Conservation (phyloP, 2,329 filamentous ascomycete genomes). For the Venturia aucupariae region DNA sequence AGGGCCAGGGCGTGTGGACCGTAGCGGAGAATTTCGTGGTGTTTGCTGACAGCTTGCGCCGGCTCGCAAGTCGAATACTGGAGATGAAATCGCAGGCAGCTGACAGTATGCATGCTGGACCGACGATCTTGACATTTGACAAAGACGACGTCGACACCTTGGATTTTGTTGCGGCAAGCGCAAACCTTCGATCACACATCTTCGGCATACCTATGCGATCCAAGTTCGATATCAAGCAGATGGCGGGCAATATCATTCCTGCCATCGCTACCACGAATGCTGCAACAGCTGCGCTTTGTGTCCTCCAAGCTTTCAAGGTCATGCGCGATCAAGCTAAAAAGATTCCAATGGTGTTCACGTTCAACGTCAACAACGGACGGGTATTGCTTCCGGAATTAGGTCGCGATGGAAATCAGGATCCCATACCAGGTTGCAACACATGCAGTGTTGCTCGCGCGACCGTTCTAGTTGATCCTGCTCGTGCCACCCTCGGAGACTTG, state of each 20-base stretch:
- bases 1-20: conserved; percentile 74
- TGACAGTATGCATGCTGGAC: conserved; percentile 35
- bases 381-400: conserved; percentile 48
- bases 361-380: conserved; percentile 53
- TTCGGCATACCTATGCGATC: conserved; percentile 84
- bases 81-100: conserved; percentile 45
- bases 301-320: conserved; percentile 87
- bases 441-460: conserved; percentile 66
- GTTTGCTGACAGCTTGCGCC: conserved; percentile 73
- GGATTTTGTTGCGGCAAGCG: conserved; percentile 84
- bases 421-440: conserved; percentile 74
- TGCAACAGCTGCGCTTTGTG: conserved; percentile 86
- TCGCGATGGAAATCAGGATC: conserved; percentile 33
- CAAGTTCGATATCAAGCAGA: conserved; percentile 95
- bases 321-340: conserved; percentile 61
- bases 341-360: conserved; percentile 79
- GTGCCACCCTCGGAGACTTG: conserved; percentile 68
- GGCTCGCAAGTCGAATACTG: conserved; percentile 65
- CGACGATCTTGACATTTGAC: conserved; percentile 69
- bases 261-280: conserved; percentile 98
- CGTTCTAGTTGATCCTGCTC: conserved; percentile 57
- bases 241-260: conserved; percentile 98
- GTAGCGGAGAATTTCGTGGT: conserved; percentile 74
- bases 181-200: conserved; percentile 80
- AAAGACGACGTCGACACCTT: conserved; percentile 94